phyloP scores from a whole-genome alignment of 1,139 yeast genomes.

The Yamadazyma triangularis region DNA sequence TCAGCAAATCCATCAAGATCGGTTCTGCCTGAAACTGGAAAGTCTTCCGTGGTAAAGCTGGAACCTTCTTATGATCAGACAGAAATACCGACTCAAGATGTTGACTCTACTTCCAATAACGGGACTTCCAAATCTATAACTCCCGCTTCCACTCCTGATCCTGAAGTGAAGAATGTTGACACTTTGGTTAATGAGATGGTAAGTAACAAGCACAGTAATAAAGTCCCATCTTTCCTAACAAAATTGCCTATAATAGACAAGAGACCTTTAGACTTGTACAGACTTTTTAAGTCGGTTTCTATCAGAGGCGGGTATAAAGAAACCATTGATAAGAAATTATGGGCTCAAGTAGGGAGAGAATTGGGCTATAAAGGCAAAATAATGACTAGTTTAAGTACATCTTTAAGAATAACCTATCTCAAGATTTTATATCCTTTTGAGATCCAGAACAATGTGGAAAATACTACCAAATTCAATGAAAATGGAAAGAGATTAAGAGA shows the following conservation, averaged over 20 bases:
- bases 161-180: no score
- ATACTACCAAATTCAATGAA: not conserved
- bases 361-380: not conserved
- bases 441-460: not conserved
- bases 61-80: no score
- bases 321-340: not conserved
- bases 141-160: no score
- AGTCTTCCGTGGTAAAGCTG: not conserved
- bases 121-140: no score
- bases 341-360: not conserved
- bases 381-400: no score
- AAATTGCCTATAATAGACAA: not conserved
- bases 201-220: not conserved
- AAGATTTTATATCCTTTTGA: not conserved
- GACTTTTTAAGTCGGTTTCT: not conserved
- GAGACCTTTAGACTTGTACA: not conserved
- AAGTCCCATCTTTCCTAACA: no score
- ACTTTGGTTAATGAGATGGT: not conserved
- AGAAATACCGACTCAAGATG: not conserved
- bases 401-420: not conserved
- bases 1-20: no score
- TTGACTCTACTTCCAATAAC: not conserved
- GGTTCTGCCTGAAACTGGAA: no score
- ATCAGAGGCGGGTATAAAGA: not conserved
- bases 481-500: conserved; percentile 3